A percentile compares a stretch with the other conserved stretches of the same genome.
These are phyloP conservation scores for Penicillium thymicola DNA, from an alignment of 2,329 filamentous ascomycete genomes.

Conservation along the genomic window DNA sequence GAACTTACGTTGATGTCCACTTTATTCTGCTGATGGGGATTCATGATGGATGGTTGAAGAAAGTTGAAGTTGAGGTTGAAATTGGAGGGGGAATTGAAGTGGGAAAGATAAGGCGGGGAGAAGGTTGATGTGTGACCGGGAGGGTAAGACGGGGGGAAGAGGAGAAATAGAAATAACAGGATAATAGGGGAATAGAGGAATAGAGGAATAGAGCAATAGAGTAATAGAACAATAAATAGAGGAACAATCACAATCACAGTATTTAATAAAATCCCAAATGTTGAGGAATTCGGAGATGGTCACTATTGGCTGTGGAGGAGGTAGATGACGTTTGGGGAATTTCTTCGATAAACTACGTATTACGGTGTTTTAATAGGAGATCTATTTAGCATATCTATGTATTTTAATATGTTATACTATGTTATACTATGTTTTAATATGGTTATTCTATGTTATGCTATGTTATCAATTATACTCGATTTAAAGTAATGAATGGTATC, in stretches of 20 bases:
- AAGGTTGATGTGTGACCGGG: constrained; percentile 3
- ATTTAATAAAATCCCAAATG: not conserved
- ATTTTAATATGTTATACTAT: not conserved
- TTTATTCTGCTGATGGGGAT: constrained; percentile 98
- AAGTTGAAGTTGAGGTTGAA: not conserved
- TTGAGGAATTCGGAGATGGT: not conserved
- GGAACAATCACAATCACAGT: not conserved
- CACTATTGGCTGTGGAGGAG: not conserved
- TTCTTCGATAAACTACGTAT: not conserved
- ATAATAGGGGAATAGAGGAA: not conserved
- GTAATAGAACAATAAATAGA: not conserved
- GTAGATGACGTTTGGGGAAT: not conserved
- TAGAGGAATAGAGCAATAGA: not conserved
- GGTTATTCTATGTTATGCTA: not conserved
- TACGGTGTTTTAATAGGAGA: not conserved
- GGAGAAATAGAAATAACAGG: not conserved
- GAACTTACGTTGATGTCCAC: constrained; percentile 84
- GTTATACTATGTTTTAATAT: not conserved
- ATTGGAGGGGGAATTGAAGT: constrained; percentile 2
- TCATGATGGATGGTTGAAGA: constrained; percentile 59
- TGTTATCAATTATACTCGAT: not conserved
- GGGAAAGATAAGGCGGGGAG: constrained; percentile 7
- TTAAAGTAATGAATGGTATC: not conserved
- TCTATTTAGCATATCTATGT: not conserved
- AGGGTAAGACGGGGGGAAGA: not conserved